Base-by-base conservation (phyloP, 345 rosid species). In the Salix koriyanagi region DNA sequence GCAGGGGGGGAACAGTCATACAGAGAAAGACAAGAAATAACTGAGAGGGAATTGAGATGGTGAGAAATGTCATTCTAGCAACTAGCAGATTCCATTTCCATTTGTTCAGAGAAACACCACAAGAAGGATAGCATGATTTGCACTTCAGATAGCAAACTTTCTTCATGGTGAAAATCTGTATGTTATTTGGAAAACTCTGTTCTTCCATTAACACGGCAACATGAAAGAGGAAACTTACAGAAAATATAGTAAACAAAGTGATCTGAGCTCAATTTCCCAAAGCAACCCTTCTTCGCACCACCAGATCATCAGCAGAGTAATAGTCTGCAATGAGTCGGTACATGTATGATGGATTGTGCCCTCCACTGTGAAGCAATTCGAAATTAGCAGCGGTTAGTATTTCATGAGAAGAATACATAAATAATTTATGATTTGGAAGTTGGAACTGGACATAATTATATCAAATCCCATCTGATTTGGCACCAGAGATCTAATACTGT, bases 281-380 rank as follows among this genome's bases (percentile, higher is more conserved):
- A 68, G 85, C 74, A 67, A 86, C 67, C 79, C 85, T 88, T 76
- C 84, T 70, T 81, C 87, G 90, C 78, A 94, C 79, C 75, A 94
- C 97, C 87, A 96, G 83, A 84, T 96, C 98, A 87, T 90, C 98
- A 64, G 97, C 97, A 39, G 98, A 94, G 86, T 96, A 96, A 88
- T 94, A 92, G 81, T 96, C 99, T 3, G 97, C 97, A 52, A 93
- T 92, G 44, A 96, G 97, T 56, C 98, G 90, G 79, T 94, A 96
- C 97, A 96, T 89, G 86, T 94, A 94, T 19, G 97, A 96, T 67
- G 99, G 94, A 82, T 93, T 92, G 85, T 96, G 99, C 75, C 98
- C 99, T 82, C 98, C 99, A 19, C 99, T 96, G 91, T 69, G 41
- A 87, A 79, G 67, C 21, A 67, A 16, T 67, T 28, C 18, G 65